Evolutionary conservation across 257 asterid genomes (phyloP), one percentile per base, ranked within the genome.

Genomic region (Striga asiatica): DNA sequence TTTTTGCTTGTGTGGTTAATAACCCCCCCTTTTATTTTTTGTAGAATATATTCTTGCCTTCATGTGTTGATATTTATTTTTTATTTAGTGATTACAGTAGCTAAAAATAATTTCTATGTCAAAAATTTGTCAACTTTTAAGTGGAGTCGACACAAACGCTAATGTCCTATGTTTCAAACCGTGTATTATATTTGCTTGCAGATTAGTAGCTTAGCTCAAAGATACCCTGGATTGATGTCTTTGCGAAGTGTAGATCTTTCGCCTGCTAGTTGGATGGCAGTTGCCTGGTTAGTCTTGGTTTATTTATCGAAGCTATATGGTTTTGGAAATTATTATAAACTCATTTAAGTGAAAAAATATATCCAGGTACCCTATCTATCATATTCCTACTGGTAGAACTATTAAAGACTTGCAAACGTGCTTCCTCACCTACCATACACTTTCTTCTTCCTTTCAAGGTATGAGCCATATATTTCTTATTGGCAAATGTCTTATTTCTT

Each of bases 221-320:
- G 67, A 46, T 62, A 80, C 71, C 91, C 86, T 0, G 84, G 88
- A 43, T 77, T 88, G 24, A 37, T 71, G 79, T 66, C 91, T 4
- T 64, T 88, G 65, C 78, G 75, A 74, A 88, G 82, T 54, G 84
- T 81, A 3, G 95, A 84, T 62, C 81, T 88, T 61, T 84, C 95
- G 37, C 95, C 97, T 0, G 95, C 97, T 18, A 82, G 95, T 74
- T 88, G 97, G 97, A 78, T 88, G 88, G 88, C 97, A 0, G 68
- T 84, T 48, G 85, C 88, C 28, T 88, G 97, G 97, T 87, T 70
- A 35, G 75, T 54, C 51, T 54, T 53, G 59, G 53, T n/a, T 8
- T n/a, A n/a, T n/a, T n/a, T n/a, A n/a, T n/a, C n/a, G n/a, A n/a
- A n/a, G n/a, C n/a, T n/a, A n/a, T n/a, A n/a, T n/a, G n/a, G n/a